phyloP scores from a whole-genome alignment of 768 basidiomycete species.

The Russula emetica region DNA sequence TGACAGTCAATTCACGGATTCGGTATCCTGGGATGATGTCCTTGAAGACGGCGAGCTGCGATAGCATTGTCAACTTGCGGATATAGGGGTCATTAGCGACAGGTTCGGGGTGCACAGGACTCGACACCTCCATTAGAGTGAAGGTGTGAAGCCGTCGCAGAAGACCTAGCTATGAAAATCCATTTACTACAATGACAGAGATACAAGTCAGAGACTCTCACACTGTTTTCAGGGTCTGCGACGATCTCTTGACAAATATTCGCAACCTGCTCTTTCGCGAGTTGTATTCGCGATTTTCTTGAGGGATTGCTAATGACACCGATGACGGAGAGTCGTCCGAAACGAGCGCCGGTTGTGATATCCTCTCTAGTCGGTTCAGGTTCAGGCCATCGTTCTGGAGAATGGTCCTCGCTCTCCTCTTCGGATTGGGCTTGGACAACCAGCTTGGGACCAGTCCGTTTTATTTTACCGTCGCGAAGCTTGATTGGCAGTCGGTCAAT shows the following conservation, averaged over 20 bases:
- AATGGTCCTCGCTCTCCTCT: slow-evolving; percentile 39
- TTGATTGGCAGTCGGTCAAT: slow-evolving; percentile 80
- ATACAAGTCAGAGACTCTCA: slow-evolving; percentile 39
- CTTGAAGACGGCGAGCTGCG: slow-evolving; percentile 90
- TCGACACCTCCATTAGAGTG: slow-evolving; percentile 69
- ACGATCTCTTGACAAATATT: slow-evolving; percentile 90
- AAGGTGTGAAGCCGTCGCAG: slow-evolving; percentile 87
- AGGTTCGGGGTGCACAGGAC: slow-evolving; percentile 62
- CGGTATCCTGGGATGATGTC: slow-evolving; percentile 96
- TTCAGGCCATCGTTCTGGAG: slow-evolving; percentile 29
- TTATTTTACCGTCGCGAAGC: slow-evolving; percentile 72
- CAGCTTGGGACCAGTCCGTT: slow-evolving; percentile 46
- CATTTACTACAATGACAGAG: slow-evolving; percentile 9
- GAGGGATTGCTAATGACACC: slow-evolving; percentile 67
- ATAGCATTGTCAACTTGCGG: slow-evolving; percentile 83
- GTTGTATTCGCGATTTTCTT: slow-evolving; percentile 59
- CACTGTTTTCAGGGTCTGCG: slow-evolving; percentile 91
- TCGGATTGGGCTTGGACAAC: slow-evolving; percentile 29
- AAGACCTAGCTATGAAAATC: slow-evolving; percentile 64
- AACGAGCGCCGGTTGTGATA: slow-evolving; percentile 77
- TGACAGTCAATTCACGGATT: slow-evolving; percentile 85
- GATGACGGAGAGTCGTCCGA: slow-evolving; percentile 76
- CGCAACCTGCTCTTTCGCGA: slow-evolving; percentile 93
- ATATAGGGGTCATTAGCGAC: slow-evolving; percentile 77
- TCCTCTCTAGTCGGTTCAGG: slow-evolving; percentile 50